phyloP scores from a whole-genome alignment of 371 early-diverging fungal species.

The Mortierella polycephala region DNA sequence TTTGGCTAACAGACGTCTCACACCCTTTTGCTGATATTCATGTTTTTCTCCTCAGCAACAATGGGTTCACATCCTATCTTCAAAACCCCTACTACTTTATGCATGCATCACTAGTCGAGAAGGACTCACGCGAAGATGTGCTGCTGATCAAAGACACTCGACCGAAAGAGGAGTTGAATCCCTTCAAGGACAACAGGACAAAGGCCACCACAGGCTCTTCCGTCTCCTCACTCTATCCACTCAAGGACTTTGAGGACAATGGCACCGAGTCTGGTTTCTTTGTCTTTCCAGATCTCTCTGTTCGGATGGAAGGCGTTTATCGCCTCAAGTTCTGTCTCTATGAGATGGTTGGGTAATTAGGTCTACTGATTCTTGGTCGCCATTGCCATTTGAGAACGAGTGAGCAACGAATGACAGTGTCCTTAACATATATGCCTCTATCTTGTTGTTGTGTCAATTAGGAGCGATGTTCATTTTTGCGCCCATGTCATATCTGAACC shows the following conservation, averaged over 20 bases:
- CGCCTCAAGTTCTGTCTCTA: constrained; percentile 91
- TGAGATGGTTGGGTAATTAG: constrained; percentile 79
- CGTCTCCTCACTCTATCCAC: constrained; percentile 89
- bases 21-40: no score
- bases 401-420: no score
- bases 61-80: constrained; percentile 66
- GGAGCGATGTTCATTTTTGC: constrained; percentile 82
- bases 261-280: constrained; percentile 89
- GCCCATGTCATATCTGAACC: constrained; percentile 80
- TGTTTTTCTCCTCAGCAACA: neutral
- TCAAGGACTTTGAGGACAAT: constrained; percentile 83
- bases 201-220: constrained; percentile 77
- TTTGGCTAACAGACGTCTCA: neutral
- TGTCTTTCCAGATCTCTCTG: constrained; percentile 95
- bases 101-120: constrained; percentile 63
- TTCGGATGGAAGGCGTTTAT: constrained; percentile 92
- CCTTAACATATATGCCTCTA: neutral
- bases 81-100: constrained; percentile 90
- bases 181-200: constrained; percentile 50
- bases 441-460: neutral
- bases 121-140: constrained; percentile 44
- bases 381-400: no score
- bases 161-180: constrained; percentile 45
- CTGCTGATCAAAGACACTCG: constrained; percentile 45
- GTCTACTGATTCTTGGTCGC: neutral